Percentiles rank a stretch among this genome's conserved stretches.
These are phyloP conservation scores for Calocybe gangraenosa DNA, from an alignment of 768 basidiomycete genomes.

Conservation along the genomic window DNA sequence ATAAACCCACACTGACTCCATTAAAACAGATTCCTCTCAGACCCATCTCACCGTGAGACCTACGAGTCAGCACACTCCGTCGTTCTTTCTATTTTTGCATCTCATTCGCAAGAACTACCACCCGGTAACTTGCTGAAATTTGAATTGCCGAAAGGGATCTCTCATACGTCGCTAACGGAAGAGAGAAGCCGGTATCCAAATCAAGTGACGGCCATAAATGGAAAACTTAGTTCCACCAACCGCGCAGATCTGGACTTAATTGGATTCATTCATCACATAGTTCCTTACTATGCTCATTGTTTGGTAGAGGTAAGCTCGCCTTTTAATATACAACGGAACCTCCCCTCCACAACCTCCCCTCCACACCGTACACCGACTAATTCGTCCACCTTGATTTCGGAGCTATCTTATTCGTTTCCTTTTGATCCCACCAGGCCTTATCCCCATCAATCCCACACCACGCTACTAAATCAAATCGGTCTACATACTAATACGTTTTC, in stretches of 20 bases:
- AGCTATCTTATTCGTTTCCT: conserved; percentile 1
- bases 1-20: conserved; percentile 14
- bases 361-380: too few relatives aligned
- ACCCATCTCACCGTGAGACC: conserved; percentile 62
- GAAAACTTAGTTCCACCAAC: conserved; percentile 10
- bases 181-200: conserved; percentile 3
- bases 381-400: neutral
- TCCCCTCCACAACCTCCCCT: too few relatives aligned
- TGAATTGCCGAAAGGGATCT: conserved; percentile 6
- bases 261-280: conserved; percentile 49
- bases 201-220: neutral
- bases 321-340: too few relatives aligned
- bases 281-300: conserved; percentile 71
- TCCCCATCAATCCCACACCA: too few relatives aligned
- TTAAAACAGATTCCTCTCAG: conserved; percentile 51
- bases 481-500: conserved; percentile 1
- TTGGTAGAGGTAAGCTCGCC: conserved; percentile 57
- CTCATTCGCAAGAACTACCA: conserved; percentile 42
- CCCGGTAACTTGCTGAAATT: conserved; percentile 1
- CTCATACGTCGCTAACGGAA: conserved; percentile 5
- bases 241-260: conserved; percentile 19
- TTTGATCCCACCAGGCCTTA: too few relatives aligned
- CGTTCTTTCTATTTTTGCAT: conserved; percentile 68
- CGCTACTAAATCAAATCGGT: neutral
- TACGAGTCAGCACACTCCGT: conserved; percentile 88